Base-by-base conservation (phyloP, 1,139 yeast species). In the Candida pseudoviswanathii region DNA sequence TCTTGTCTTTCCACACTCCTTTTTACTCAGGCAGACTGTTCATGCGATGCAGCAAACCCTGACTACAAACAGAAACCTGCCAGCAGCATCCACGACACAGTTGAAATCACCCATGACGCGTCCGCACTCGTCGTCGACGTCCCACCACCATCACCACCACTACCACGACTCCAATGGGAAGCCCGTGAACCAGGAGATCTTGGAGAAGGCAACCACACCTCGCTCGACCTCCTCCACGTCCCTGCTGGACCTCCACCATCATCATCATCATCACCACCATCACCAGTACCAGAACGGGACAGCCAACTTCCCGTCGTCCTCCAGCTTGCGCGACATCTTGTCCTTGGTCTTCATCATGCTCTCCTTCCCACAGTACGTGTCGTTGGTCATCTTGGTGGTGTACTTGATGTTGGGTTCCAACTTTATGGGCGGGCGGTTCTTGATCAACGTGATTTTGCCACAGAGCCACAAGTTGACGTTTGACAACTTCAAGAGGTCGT, bases 341-440 rank as follows among this genome's bases (percentile, higher is more conserved):
- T 75, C 82, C 5, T 59, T 78, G 41, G 66, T 75, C 6, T 68
- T 75, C 54, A 60, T 78, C 6, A 61, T 78, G 6, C 62, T 75
- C 44, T 63, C 72, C 22, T 59, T 78, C 29, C 82, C 83, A 3
- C 70, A 68, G 44, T 66, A 73, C 60, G 47, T 75, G 9, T 75
- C 80, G 32, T 62, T 74, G 41, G 51, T 70, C 9, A 61, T 76
- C 4, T 62, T 80, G 46, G 47, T 69, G 0, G 46, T 70, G 2
- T 80, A 77, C 52, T 68, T 77, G 9, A 58, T 75, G 22, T 64
- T 77, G 45, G 80, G 80, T 4, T 70, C 75, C 33, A 71, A 73
- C 41, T 66, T 72, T 36, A 62, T 73, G 44, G 73, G 80, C 21
- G 80, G 81, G 8, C 70, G 72, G 46, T 59, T 74, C 30, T 57